phyloP scores from a whole-genome alignment of 164 flowering plant species.

The Nymphaea colorata region DNA sequence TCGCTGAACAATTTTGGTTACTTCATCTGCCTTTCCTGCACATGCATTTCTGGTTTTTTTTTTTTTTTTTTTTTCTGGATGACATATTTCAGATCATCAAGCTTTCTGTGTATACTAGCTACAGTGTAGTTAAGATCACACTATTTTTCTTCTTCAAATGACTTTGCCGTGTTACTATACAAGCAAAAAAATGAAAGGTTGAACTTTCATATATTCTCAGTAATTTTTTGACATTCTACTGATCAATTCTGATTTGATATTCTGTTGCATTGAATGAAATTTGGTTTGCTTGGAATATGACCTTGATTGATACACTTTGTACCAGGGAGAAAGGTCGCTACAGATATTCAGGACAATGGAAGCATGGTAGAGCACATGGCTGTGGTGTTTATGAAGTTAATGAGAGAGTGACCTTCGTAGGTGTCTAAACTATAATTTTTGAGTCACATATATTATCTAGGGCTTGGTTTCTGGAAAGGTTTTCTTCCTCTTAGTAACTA shows the following conservation, averaged over 20 bases:
- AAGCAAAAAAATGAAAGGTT: no score
- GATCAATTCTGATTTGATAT: no score
- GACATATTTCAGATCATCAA: not conserved
- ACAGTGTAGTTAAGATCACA: no score
- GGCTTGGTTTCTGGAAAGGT: no score
- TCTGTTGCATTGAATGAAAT: no score
- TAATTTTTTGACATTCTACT: no score
- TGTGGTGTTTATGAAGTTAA: constrained; percentile 92
- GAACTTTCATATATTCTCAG: no score
- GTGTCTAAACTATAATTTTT: constrained; percentile 10
- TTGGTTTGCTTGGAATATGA: not conserved
- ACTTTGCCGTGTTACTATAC: not conserved
- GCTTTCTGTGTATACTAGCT: not conserved
- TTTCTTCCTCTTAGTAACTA: not conserved
- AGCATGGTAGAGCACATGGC: constrained; percentile 93
- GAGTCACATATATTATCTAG: not conserved
- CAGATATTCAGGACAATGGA: constrained; percentile 94
- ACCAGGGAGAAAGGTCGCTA: constrained; percentile 90
- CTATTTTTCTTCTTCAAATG: not conserved
- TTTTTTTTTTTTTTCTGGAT: no score
- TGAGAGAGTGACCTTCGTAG: constrained; percentile 56
- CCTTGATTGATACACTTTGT: constrained; percentile 3
- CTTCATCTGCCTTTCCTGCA: not conserved
- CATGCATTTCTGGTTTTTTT: not conserved
- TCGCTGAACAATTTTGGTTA: not conserved